Conservation (phyloP, 2,329 filamentous ascomycete species). For the Trichocomaceae sp. region DNA sequence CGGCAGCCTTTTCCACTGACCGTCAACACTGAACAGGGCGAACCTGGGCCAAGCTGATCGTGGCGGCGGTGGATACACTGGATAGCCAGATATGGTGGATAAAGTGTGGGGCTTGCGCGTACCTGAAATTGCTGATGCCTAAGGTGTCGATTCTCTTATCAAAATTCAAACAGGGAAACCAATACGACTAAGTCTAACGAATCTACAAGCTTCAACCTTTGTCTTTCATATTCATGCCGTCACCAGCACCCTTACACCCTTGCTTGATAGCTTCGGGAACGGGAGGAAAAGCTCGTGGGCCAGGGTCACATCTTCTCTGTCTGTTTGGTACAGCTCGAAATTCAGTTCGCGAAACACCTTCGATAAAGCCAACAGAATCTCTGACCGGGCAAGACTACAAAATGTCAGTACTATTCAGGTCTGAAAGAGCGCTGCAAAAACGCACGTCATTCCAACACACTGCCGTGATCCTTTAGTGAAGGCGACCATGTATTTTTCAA, state of each 20-base stretch:
- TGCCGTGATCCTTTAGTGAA: slow-evolving; percentile 18
- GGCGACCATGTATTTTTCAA: slow-evolving; percentile 18
- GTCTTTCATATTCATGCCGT: neutral
- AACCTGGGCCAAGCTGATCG: slow-evolving; percentile 22
- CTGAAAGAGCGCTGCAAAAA: neutral
- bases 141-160: neutral
- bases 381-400: slow-evolving; percentile 5
- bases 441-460: slow-evolving; percentile 18
- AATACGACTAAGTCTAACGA: too few species aligned
- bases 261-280: slow-evolving; percentile 6
- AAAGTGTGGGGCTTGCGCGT: neutral
- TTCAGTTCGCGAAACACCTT: slow-evolving; percentile 9
- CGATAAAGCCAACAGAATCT: slow-evolving; percentile 7
- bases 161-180: too few species aligned
- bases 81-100: slow-evolving; percentile 20
- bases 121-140: neutral
- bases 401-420: neutral
- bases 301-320: slow-evolving; percentile 7
- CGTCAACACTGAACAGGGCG: slow-evolving; percentile 21
- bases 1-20: slow-evolving; percentile 25
- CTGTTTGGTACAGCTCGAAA: slow-evolving; percentile 9
- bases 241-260: slow-evolving; percentile 8
- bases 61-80: slow-evolving; percentile 25
- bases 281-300: slow-evolving; percentile 11
- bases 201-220: too few species aligned